These are phyloP conservation scores for Fusarium heterosporum DNA, from an alignment of 2,329 filamentous ascomycete genomes.

Conservation along the genomic window DNA sequence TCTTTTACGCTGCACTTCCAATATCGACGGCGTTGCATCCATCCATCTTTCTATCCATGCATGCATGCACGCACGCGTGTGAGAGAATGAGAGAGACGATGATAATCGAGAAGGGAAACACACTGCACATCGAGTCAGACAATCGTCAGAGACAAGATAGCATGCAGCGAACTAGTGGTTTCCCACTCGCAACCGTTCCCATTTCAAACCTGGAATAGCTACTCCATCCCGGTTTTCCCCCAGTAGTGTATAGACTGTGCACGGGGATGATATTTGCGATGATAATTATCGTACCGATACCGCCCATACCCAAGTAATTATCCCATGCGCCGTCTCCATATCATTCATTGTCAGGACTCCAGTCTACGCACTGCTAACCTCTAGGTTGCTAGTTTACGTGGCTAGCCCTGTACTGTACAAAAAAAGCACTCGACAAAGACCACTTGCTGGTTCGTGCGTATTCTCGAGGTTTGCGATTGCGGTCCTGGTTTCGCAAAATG, in stretches of 20 bases:
- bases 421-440: slow-evolving; percentile 3
- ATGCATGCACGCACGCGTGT: not conserved
- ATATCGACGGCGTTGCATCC: slow-evolving; percentile 2
- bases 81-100: not conserved
- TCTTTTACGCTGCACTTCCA: not conserved
- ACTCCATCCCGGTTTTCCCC: not conserved
- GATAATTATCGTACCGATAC: not conserved
- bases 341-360: not conserved
- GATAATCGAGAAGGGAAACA: not conserved
- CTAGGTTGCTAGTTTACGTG: slow-evolving; percentile 7
- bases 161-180: slow-evolving; percentile 12
- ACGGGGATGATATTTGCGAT: not conserved
- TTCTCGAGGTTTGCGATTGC: slow-evolving; percentile 5
- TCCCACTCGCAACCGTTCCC: slow-evolving; percentile 1
- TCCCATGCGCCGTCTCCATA: not conserved
- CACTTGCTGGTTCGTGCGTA: slow-evolving; percentile 4
- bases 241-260: not conserved
- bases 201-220: not conserved
- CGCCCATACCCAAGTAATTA: too few species aligned
- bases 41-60: not conserved
- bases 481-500: slow-evolving; percentile 13
- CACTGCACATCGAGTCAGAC: slow-evolving; percentile 19
- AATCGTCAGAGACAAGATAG: slow-evolving; percentile 24
- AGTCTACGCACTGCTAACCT: slow-evolving; percentile 1
- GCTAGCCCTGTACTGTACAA: slow-evolving; percentile 2